Conservation (phyloP, 202 grass and related monocot species). For the Zoysia matrella region DNA sequence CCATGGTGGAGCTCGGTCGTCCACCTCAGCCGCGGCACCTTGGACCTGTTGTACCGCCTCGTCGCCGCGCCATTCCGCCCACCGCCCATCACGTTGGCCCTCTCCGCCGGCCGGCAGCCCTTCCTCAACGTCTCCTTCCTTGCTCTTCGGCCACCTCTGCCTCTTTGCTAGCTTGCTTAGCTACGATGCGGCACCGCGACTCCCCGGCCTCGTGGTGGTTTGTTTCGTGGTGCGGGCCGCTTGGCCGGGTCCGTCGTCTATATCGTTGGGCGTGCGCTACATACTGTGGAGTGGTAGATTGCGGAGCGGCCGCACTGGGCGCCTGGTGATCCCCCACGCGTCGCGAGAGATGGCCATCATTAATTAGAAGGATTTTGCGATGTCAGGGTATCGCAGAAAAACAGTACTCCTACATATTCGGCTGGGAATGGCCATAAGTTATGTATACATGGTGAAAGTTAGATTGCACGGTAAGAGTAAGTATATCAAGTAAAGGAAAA, state of each 20-base stretch:
- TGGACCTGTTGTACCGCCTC: conserved; percentile 82
- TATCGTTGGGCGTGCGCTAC: conserved; percentile 18
- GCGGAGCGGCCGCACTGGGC: background rate
- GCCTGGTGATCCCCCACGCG: conserved; percentile 40
- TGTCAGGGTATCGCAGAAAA: background rate
- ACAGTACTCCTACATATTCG: background rate
- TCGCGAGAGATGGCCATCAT: conserved; percentile 42
- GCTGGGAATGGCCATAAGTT: background rate
- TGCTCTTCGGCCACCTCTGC: background rate
- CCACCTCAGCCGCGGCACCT: conserved; percentile 44
- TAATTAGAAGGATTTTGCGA: conserved; percentile 13
- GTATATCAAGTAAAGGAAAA: too few relatives aligned
- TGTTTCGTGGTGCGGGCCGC: background rate
- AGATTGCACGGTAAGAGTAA: too few relatives aligned
- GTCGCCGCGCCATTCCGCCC: conserved; percentile 50
- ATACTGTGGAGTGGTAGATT: background rate
- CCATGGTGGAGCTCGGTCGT: conserved; percentile 60
- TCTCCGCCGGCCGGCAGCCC: background rate
- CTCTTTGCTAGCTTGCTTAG: background rate
- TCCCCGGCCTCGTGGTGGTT: background rate
- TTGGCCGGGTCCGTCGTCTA: background rate
- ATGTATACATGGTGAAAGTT: background rate
- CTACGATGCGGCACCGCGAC: background rate
- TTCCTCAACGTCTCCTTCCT: background rate
- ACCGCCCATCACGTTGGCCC: conserved; percentile 13